phyloP scores from a whole-genome alignment of 805 yeast genomes.

The Kodamaea kakaduensis region DNA sequence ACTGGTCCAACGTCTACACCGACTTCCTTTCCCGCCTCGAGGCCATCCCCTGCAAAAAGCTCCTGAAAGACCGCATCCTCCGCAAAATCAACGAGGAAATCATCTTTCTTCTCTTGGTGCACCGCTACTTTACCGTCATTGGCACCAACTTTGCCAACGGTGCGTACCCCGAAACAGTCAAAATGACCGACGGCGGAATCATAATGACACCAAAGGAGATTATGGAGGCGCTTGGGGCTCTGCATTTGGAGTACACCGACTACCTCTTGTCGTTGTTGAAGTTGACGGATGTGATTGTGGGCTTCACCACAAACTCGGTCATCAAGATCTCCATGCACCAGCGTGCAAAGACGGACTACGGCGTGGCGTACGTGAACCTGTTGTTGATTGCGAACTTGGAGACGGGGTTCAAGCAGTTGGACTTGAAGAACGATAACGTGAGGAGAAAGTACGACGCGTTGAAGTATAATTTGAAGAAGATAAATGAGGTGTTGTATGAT shows the following conservation, averaged over 20 bases:
- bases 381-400: conserved; percentile 21
- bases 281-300: conserved; percentile 21
- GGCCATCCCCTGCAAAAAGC: conserved; percentile 11
- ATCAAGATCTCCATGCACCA: conserved; percentile 17
- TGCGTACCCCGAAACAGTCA: background rate
- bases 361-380: conserved; percentile 20
- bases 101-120: conserved; percentile 15
- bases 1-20: background rate
- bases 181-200: conserved; percentile 13
- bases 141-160: conserved; percentile 5
- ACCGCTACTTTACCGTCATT: conserved; percentile 18
- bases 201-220: conserved; percentile 19
- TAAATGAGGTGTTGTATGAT: conserved; percentile 26
- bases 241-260: conserved; percentile 17
- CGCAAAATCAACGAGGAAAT: conserved; percentile 20
- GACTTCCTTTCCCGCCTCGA: conserved; percentile 8
- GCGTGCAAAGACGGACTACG: conserved; percentile 13
- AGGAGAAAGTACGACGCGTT: conserved; percentile 27
- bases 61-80: conserved; percentile 17
- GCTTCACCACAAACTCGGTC: conserved; percentile 22
- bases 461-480: conserved; percentile 25
- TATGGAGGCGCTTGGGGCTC: conserved; percentile 9
- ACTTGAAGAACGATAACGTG: conserved; percentile 26
- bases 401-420: conserved; percentile 25
- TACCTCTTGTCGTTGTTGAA: conserved; percentile 22